These are phyloP conservation scores for Tetrapisispora iriomotensis DNA, from an alignment of 805 yeast genomes.

Conservation along the genomic window DNA sequence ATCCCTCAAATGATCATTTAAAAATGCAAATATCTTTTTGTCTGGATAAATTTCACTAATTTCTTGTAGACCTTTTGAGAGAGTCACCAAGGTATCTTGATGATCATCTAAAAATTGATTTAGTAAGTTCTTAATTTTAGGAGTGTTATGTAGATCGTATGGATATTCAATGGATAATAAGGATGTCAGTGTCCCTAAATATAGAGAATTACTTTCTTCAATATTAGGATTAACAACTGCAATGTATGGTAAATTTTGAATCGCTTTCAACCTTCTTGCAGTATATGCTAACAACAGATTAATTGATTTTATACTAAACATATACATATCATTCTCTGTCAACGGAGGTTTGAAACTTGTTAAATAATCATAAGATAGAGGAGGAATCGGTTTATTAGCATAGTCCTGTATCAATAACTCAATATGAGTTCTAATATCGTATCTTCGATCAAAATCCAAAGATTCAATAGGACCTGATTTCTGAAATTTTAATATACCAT, in stretches of 20 bases:
- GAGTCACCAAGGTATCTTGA: slow-evolving; percentile 69
- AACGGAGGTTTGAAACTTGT: slow-evolving; percentile 32
- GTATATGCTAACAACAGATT: slow-evolving; percentile 49
- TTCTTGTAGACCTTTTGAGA: slow-evolving; percentile 69
- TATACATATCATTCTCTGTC: slow-evolving; percentile 24
- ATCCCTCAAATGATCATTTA: slow-evolving; percentile 70
- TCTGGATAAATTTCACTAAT: slow-evolving; percentile 31
- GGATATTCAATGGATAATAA: slow-evolving; percentile 37
- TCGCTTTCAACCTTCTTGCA: slow-evolving; percentile 59
- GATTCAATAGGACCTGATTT: background rate
- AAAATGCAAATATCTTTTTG: slow-evolving; percentile 46
- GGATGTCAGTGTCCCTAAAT: slow-evolving; percentile 56
- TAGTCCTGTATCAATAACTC: slow-evolving; percentile 51
- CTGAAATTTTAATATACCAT: too few relatives aligned
- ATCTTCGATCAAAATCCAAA: slow-evolving; percentile 39
- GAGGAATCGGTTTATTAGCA: slow-evolving; percentile 43
- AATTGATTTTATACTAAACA: slow-evolving; percentile 46
- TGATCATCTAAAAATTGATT: slow-evolving; percentile 60
- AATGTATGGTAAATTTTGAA: slow-evolving; percentile 71
- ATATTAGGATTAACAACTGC: slow-evolving; percentile 82
- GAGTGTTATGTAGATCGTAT: slow-evolving; percentile 44
- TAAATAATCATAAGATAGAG: slow-evolving; percentile 42
- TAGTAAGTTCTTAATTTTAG: slow-evolving; percentile 42
- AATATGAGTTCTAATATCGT: slow-evolving; percentile 46
- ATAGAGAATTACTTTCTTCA: slow-evolving; percentile 63